Evolutionary conservation across 1,284 basidiomycete genomes (phyloP), one percentile per base, ranked within the genome.

Genomic region (Apiotrichum brassicae): DNA sequence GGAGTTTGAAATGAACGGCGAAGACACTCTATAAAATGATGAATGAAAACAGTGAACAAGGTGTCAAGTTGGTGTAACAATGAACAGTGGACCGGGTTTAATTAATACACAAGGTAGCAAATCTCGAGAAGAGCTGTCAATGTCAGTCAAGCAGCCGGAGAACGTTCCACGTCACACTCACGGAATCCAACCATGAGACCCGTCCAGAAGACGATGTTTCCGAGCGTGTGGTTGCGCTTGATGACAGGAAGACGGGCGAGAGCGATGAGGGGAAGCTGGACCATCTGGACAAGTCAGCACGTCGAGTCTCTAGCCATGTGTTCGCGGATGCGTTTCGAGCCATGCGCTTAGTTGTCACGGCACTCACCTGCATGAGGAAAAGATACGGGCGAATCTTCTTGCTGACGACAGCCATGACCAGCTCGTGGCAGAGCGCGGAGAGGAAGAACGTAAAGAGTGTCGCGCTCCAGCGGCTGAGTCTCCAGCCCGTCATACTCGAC

Each of bases 401-500:
- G 28, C 87, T 88, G n/a, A 93, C 91, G 47, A 94, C 81, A 1
- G 85, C 84, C 94, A 98, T 98, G 51, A 98, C 92, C 41, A 98
- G 78, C 71, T 97, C 94, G 65, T 97, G 94, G 30, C 85, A 84
- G 46, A 82, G 79, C 1, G 92, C 92, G 49, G 86, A 90, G 36
- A 95, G 75, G 12, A 95, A 71, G 76, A 98, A 98, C 0, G 94
- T 98, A 43, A 92, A 57, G 63, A 94, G 83, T 79, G 94, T 91
- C 16, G 94, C 94, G 37, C 79, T 78, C 11, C 79, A 79, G 56
- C 81, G 82, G 28, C 85, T 86, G 34, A 95, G 71, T 45, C 83
- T 80, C 70, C 86, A 86, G 40, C 82, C 81, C 33, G 82, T 77
- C 53, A 95, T 88, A 13, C 87, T 83, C 16, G 88, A 85, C 4